Percentiles rank a stretch among this genome's conserved stretches.
Evolutionary conservation across 169 alveolate species (phyloP).

Genomic region (Miamiensis avidus): DNA sequence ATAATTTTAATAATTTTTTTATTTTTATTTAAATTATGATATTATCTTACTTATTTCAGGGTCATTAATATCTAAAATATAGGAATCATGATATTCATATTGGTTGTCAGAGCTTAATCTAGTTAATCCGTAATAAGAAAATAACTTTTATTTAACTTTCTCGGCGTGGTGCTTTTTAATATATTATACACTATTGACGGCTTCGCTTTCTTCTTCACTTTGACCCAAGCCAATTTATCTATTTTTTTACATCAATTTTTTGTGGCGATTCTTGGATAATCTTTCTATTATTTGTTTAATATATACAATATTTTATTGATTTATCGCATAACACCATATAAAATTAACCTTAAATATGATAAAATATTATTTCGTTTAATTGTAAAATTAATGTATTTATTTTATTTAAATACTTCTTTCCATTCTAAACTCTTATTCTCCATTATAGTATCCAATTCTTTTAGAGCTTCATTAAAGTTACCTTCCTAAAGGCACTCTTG

Average conservation of each 20-base stretch:
- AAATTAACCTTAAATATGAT: not conserved
- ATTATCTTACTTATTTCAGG: not conserved
- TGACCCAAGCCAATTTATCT: not conserved
- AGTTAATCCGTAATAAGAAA: slow-evolving; percentile 10
- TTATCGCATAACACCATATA: slow-evolving; percentile 6
- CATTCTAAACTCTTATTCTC: slow-evolving; percentile 4
- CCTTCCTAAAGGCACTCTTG: slow-evolving; percentile 3
- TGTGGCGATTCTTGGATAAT: not conserved
- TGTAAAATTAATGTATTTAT: not conserved
- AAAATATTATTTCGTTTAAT: no score
- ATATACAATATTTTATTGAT: not conserved
- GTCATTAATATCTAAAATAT: not conserved
- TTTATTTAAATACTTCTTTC: slow-evolving; percentile 1
- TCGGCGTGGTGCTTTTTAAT: slow-evolving; percentile 10
- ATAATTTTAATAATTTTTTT: no score
- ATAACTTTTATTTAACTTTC: slow-evolving; percentile 5
- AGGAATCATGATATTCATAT: slow-evolving; percentile 2
- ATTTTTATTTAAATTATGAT: no score
- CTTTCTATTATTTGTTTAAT: slow-evolving; percentile 2
- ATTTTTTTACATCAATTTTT: not conserved
- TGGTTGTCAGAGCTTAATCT: not conserved
- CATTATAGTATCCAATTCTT: not conserved
- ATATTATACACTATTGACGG: not conserved
- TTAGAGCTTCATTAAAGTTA: slow-evolving; percentile 9
- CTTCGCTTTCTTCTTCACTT: not conserved